Evolutionary conservation across 2,329 filamentous ascomycete genomes (phyloP), one percentile per base, ranked within the genome.

Genomic region (Arthrobotrys pseudoclavata): DNA sequence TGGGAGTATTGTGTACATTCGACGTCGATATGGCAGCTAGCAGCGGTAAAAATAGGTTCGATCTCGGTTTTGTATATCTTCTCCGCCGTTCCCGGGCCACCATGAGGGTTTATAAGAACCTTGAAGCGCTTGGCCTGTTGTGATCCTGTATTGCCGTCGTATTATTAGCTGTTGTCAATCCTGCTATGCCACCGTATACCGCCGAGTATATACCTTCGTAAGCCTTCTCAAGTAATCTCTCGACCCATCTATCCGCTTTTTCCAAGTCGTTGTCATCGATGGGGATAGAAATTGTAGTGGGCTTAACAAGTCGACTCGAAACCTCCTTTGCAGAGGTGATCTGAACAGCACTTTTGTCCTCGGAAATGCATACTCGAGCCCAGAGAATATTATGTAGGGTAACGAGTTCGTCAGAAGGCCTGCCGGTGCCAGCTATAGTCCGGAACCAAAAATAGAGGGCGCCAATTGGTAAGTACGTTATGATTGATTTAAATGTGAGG

Each of bases 51-150:
- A 37, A 99, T 88, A 7, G 95, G 94, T 82, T 91, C 90, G 53
- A 94, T 91, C 79, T 95, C 87, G 52, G 87, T 88, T 70, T 90
- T 85, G 87, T 94, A 98, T 79, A 90, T 87, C 82, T 89, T 91
- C 78, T 88, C 85, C 0, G 94, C 95, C 47, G 86, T 85, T 15
- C 95, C 95, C 48, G 93, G 92, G 0, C 96, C 96, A 13, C 94
- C 93, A 81, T 94, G 91, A 0, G 96, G 96, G 83, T 99, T 99
- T 79, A 99, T 87, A 50, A 98, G 86, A 12, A 98, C 90, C 83
- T 96, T 97, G 79, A 96, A 90, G 55, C 93, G 89, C 84, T 94
- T 96, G 72, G 87, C 87, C 66, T 87, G 87, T 81, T 91, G 89
- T 1, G 91, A 79, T 31, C 75, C 80, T 81, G 29, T 34, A 53